phyloP scores from a whole-genome alignment of 176 grass and related monocot genomes.

The Neostapfia colusana region DNA sequence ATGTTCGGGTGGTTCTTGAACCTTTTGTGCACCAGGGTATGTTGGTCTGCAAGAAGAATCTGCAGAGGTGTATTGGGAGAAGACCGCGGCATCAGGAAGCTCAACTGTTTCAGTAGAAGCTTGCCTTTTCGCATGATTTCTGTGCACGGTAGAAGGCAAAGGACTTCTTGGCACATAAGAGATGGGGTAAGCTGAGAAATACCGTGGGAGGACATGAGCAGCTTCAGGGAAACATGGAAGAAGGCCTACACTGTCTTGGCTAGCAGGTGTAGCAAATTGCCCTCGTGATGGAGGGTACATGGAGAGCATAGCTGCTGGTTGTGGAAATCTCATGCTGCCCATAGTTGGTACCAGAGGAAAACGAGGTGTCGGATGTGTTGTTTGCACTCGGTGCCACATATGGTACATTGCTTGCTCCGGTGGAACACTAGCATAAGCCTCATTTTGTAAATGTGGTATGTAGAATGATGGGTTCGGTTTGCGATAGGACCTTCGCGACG shows the following conservation, averaged over 20 bases:
- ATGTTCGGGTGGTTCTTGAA: conserved; percentile 18
- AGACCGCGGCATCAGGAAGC: conserved; percentile 30
- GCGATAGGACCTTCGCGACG: conserved; percentile 39
- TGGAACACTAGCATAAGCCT: conserved; percentile 46
- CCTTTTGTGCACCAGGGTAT: background rate
- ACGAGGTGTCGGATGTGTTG: conserved; percentile 38
- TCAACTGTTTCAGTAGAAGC: conserved; percentile 23
- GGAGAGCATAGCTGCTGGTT: conserved; percentile 41
- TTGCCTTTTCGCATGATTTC: conserved; percentile 35
- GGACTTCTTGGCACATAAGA: conserved; percentile 41
- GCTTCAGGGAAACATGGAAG: conserved; percentile 43
- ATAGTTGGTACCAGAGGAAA: conserved; percentile 32
- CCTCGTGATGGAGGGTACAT: conserved; percentile 50
- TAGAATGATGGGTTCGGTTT: conserved; percentile 46
- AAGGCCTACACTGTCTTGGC: conserved; percentile 39
- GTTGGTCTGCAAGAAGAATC: conserved; percentile 23
- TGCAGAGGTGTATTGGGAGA: conserved; percentile 23
- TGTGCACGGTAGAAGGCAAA: conserved; percentile 25
- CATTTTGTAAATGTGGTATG: conserved; percentile 41
- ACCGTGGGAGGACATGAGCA: conserved; percentile 33
- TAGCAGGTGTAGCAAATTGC: conserved; percentile 27
- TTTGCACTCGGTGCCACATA: conserved; percentile 58
- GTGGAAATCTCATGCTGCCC: conserved; percentile 44
- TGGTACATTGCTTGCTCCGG: conserved; percentile 60
- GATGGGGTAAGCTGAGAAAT: conserved; percentile 44